A percentile compares a stretch with the other conserved stretches of the same genome.
These are phyloP conservation scores for Lodderomyces beijingensis DNA, from an alignment of 1,139 yeast species.

Conservation along the genomic window DNA sequence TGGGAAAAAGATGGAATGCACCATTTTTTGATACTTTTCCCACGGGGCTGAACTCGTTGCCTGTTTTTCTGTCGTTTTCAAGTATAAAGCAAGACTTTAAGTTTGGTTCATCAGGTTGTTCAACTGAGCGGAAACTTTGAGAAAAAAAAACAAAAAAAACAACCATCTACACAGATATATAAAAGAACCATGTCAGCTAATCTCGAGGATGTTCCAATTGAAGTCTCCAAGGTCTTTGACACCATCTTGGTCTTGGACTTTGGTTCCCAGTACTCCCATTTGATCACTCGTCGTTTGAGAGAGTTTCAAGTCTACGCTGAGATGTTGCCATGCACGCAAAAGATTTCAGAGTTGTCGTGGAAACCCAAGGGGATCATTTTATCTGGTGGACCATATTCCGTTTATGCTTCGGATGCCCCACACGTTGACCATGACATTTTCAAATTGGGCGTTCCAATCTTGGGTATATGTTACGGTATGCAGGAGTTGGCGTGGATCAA, in stretches of 20 bases:
- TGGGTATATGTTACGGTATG: constrained; percentile 99
- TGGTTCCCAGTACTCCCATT: constrained; percentile 97
- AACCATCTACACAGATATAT: too few relatives aligned
- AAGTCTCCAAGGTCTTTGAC: constrained; percentile 84
- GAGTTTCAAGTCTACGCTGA: constrained; percentile 98
- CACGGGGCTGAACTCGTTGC: too few relatives aligned
- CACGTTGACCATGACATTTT: constrained; percentile 95
- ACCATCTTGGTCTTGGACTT: constrained; percentile 96
- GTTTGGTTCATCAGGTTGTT: too few relatives aligned
- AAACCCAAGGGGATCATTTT: constrained; percentile 94
- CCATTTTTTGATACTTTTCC: too few relatives aligned
- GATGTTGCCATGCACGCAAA: constrained; percentile 98
- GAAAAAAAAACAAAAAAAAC: too few relatives aligned
- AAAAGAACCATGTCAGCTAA: constrained; percentile 4
- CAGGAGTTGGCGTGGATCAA: constrained; percentile 98
- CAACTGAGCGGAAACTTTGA: too few relatives aligned
- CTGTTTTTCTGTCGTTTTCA: too few relatives aligned
- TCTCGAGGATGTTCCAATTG: constrained; percentile 37
- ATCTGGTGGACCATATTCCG: constrained; percentile 98
- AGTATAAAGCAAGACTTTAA: too few relatives aligned
- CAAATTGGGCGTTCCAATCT: constrained; percentile 85
- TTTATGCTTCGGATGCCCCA: constrained; percentile 91
- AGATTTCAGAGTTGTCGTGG: constrained; percentile 86
- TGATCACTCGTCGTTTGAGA: constrained; percentile 95
- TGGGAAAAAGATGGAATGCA: too few relatives aligned